Percentiles rank a stretch among this genome's conserved stretches.
phyloP scores from a whole-genome alignment of 495 filamentous ascomycete species.

The Xylaria cubensis region DNA sequence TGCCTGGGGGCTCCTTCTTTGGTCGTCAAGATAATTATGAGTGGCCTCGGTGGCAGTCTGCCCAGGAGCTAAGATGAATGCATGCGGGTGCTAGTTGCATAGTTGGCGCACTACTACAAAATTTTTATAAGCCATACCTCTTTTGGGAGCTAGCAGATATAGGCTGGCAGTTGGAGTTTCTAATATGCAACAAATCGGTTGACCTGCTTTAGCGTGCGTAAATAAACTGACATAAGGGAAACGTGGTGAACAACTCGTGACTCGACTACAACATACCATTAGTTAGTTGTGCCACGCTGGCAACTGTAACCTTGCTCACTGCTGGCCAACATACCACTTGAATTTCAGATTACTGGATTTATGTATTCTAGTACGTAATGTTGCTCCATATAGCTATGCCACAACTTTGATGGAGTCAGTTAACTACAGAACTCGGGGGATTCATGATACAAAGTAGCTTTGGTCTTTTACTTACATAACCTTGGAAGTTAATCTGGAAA shows the following conservation, averaged over 20 bases:
- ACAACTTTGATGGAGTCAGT: neutral
- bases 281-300: neutral
- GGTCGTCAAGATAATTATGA: neutral
- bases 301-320: neutral
- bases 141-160: neutral
- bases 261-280: neutral
- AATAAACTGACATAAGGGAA: neutral
- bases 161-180: neutral
- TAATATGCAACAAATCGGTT: conserved; percentile 1
- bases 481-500: neutral
- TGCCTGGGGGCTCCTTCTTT: neutral
- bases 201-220: neutral
- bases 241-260: neutral
- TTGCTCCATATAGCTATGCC: neutral
- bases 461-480: neutral
- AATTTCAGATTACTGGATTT: neutral
- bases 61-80: neutral
- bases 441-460: neutral
- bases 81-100: conserved; percentile 7
- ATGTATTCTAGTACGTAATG: neutral
- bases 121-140: neutral
- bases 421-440: neutral
- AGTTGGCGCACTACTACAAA: neutral
- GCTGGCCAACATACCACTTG: neutral
- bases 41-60: neutral